Percentiles rank a stretch among this genome's conserved stretches.
phyloP scores from a whole-genome alignment of 2,329 filamentous ascomycete species.

The Exserohilum rostratum region DNA sequence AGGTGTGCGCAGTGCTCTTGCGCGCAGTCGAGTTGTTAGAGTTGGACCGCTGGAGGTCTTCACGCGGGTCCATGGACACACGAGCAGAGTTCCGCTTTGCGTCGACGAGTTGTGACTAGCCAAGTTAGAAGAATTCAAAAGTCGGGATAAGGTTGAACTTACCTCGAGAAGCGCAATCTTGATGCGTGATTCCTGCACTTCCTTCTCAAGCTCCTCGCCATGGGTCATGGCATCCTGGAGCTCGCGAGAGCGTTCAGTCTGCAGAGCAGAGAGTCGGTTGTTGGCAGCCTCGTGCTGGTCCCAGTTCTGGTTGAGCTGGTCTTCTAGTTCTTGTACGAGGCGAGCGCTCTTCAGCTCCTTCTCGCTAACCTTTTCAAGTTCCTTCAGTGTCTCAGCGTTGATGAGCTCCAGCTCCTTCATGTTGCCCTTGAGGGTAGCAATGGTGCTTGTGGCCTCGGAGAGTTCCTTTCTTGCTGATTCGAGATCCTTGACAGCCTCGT shows the following conservation, averaged over 20 bases:
- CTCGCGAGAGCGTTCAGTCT: constrained; percentile 53
- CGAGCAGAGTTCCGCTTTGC: constrained; percentile 56
- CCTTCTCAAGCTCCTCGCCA: constrained; percentile 56
- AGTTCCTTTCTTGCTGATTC: constrained; percentile 52
- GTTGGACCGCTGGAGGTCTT: constrained; percentile 60
- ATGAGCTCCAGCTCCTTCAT: constrained; percentile 54
- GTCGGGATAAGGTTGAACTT: constrained; percentile 38
- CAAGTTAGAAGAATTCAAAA: constrained; percentile 31
- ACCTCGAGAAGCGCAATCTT: constrained; percentile 81
- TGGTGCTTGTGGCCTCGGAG: constrained; percentile 47
- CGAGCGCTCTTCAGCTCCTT: constrained; percentile 90
- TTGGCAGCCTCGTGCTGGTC: constrained; percentile 86
- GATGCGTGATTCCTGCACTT: constrained; percentile 78
- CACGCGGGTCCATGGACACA: constrained; percentile 54
- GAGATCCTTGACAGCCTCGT: constrained; percentile 52
- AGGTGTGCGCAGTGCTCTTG: constrained; percentile 82
- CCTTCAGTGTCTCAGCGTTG: constrained; percentile 62
- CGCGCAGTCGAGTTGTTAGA: constrained; percentile 73
- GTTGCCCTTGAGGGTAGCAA: constrained; percentile 51
- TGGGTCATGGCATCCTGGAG: constrained; percentile 50
- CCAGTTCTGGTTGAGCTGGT: constrained; percentile 93
- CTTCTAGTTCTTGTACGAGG: constrained; percentile 93
- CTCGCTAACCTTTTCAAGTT: constrained; percentile 62
- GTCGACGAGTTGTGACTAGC: constrained; percentile 67
- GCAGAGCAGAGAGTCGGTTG: constrained; percentile 79